Evolutionary conservation across 2,329 filamentous ascomycete genomes (phyloP), one percentile per base, ranked within the genome.

Genomic region (Cladosporium halotolerans): DNA sequence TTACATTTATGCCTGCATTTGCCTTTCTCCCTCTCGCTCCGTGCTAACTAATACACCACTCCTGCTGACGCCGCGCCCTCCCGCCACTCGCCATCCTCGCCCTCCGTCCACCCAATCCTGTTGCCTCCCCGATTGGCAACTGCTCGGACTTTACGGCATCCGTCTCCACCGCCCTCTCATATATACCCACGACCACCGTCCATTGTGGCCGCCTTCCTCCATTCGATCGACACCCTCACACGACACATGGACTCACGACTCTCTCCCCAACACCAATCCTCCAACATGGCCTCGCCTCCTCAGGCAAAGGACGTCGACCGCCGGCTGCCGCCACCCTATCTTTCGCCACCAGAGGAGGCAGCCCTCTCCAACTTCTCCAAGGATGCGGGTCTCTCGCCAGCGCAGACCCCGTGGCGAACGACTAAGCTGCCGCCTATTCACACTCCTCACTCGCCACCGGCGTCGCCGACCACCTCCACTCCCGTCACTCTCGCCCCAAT

Each of bases 401-500:
- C 45, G 28, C 33, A 43, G 41, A 23, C 36, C 18, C 23, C 38
- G 28, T 45, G 53, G 44, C 31, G 31, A n/a, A 19, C 47, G 10
- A 38, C 48, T 14, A 55, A 53, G 38, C 18, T 60, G 47, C 48
- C 58, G 43, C 59, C 57, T 3, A 50, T 61, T 9, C 48, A 54
- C 8, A 55, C 55, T 14, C 33, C 34, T 8, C 52, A 47, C 11
- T 58, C 59, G 42, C 58, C 57, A 46, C 59, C 59, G 16, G 47
- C 53, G 9, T 58, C 59, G 40, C 59, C 59, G 28, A 46, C 58
- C 28, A 14, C 47, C 5, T 39, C 38, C 9, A 38, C 51, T n/a
- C 50, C 56, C 5, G 52, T 45, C n/a, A 54, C 42, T 36, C 53
- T 59, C 42, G 38, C 53, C 13, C 39, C 51, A 31, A 38, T 52